Base-by-base conservation (phyloP, 1,284 basidiomycete species). In the Ustilago shanxiensis region DNA sequence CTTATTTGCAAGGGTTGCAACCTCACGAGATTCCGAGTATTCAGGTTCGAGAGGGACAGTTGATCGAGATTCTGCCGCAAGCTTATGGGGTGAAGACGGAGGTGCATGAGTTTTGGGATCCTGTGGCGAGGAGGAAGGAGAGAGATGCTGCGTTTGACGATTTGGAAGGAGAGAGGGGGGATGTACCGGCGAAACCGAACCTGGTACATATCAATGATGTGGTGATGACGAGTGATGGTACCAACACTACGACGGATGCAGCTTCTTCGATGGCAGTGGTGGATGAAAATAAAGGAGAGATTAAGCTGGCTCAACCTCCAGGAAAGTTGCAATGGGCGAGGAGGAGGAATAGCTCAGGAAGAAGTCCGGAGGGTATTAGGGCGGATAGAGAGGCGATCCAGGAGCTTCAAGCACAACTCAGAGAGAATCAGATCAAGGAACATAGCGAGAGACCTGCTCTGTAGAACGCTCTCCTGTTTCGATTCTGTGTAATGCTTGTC, bases 21-120 rank as follows among this genome's bases (percentile, higher is more conserved):
- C 94, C 96, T 0, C 92, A 92, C 37, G 95, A 99, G 86, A 97
- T 99, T 45, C 97, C 96, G 0, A 94, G 93, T 1, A 95, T 99
- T 64, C 95, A 98, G 86, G 92, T 99, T 14, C 67, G 81, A 39
- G 84, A 85, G 51, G 84, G 84, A 22, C 82, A 86, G 52, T 64
- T 86, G 39, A 74, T 85, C 41, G 85, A 85, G 59, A 83, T 85
- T 31, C 31, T 63, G 10, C 85, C 85, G 8, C 79, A 83, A 67
- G 83, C 84, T 9, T 86, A 86, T 49, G 84, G 84, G 31, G 81
- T 85, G 29, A 76, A 82, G 61, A 83, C 83, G 28, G 76, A 72
- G 39, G 69, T 77, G 16, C 79, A 79, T 66, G 72, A 78, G 2
- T 85, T 85, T 52, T 85, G 83, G 83, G 80, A 85, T 59, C 79